These are phyloP conservation scores for Boletus eberwhitei DNA, from an alignment of 768 basidiomycete species.

Conservation along the genomic window DNA sequence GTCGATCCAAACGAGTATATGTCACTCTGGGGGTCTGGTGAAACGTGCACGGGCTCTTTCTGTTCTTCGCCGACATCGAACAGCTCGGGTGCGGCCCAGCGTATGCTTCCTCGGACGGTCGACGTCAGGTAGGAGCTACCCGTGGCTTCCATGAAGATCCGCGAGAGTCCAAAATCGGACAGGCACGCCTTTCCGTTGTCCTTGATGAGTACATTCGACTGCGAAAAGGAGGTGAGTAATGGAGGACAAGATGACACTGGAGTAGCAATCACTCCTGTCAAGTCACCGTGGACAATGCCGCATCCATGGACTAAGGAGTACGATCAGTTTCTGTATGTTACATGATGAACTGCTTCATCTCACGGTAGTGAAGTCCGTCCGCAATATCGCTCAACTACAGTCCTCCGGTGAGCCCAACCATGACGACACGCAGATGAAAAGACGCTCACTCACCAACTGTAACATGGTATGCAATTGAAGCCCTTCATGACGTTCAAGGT, in stretches of 20 bases:
- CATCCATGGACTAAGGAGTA: constrained; percentile 14
- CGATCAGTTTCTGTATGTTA: background rate
- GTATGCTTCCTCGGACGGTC: constrained; percentile 42
- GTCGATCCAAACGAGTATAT: constrained; percentile 42
- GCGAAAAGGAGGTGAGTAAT: background rate
- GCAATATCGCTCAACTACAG: constrained; percentile 18
- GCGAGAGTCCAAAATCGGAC: constrained; percentile 37
- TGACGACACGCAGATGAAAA: background rate
- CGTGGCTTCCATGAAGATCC: constrained; percentile 24
- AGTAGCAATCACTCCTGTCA: constrained; percentile 37
- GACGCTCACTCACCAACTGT: constrained; percentile 13
- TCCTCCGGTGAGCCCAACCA: background rate
- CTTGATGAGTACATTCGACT: constrained; percentile 39
- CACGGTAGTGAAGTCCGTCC: constrained; percentile 22
- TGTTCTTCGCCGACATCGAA: constrained; percentile 33
- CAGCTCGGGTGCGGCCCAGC: constrained; percentile 46
- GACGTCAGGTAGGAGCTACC: constrained; percentile 26
- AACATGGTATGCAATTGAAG: constrained; percentile 4
- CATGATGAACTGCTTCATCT: background rate
- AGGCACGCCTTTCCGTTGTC: constrained; percentile 29
- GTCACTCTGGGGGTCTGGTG: constrained; percentile 33
- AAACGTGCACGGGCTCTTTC: constrained; percentile 3
- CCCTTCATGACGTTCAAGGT: constrained; percentile 17
- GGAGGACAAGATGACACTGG: background rate
- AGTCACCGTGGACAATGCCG: constrained; percentile 42